These are phyloP conservation scores for Aquilaria malaccensis DNA, from an alignment of 345 rosid species.

Conservation along the genomic window DNA sequence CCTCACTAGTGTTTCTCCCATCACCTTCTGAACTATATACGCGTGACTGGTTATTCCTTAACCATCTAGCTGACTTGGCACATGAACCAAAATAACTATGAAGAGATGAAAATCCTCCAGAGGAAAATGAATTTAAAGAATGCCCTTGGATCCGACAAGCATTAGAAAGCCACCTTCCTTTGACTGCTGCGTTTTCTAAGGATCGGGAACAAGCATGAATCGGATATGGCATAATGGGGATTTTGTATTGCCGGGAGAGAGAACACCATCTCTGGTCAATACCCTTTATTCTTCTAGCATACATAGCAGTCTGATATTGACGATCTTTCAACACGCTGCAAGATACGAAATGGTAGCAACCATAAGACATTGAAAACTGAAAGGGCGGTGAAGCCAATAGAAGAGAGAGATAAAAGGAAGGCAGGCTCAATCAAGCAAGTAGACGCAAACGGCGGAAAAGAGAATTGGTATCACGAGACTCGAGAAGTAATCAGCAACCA, in stretches of 20 bases:
- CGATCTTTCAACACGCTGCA: too few relatives aligned
- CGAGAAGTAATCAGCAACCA: too few relatives aligned
- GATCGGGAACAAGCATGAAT: conserved; percentile 28
- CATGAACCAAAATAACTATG: conserved; percentile 13
- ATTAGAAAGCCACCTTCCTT: conserved; percentile 17
- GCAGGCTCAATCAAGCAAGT: too few relatives aligned
- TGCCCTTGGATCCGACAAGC: conserved; percentile 30
- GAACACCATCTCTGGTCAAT: conserved; percentile 60
- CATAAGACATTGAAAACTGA: too few relatives aligned
- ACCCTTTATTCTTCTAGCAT: conserved; percentile 46
- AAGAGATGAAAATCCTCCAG: conserved; percentile 17
- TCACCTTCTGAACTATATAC: conserved; percentile 73
- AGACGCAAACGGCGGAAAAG: too few relatives aligned
- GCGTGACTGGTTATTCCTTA: conserved; percentile 37
- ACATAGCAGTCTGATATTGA: conserved; percentile 39
- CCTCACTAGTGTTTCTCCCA: conserved; percentile 79
- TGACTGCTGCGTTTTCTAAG: conserved; percentile 17
- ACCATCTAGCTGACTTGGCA: conserved; percentile 18
- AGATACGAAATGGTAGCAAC: too few relatives aligned
- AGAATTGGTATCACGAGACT: too few relatives aligned
- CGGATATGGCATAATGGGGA: conserved; percentile 28
- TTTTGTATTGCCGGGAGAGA: conserved; percentile 39
- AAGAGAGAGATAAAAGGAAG: too few relatives aligned
- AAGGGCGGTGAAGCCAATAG: too few relatives aligned
- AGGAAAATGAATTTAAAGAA: conserved; percentile 24